phyloP scores from a whole-genome alignment of 2,329 filamentous ascomycete genomes.

The Biscogniauxia marginata region DNA sequence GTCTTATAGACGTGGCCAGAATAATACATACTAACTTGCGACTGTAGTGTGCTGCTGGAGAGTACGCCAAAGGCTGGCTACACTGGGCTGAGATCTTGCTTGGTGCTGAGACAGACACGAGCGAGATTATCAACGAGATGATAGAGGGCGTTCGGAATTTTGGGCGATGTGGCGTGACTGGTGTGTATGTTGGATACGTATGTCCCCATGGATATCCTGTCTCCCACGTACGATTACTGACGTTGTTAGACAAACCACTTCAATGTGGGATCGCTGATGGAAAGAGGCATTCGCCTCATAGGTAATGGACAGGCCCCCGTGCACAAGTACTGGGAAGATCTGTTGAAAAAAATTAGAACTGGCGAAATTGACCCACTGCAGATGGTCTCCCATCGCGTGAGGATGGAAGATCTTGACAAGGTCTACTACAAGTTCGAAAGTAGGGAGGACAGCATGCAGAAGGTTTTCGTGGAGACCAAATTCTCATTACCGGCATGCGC shows the following conservation, averaged over 20 bases:
- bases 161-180: conserved; percentile 75
- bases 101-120: conserved; percentile 81
- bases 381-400: conserved; percentile 79
- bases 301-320: conserved; percentile 69
- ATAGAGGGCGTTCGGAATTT: conserved; percentile 70
- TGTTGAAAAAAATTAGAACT: conserved; percentile 66
- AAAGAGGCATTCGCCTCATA: conserved; percentile 78
- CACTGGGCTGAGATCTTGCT: conserved; percentile 57
- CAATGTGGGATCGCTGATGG: conserved; percentile 81
- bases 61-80: conserved; percentile 61
- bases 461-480: conserved; percentile 67
- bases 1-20: background rate
- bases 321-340: conserved; percentile 78
- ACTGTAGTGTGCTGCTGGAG: conserved; percentile 60
- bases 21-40: conserved; percentile 36
- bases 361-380: conserved; percentile 71
- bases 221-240: background rate
- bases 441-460: conserved; percentile 71
- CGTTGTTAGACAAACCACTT: conserved; percentile 68
- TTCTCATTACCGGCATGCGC: conserved; percentile 48
- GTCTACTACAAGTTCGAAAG: conserved; percentile 63
- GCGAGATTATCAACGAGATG: conserved; percentile 79
- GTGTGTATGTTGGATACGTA: conserved; percentile 62
- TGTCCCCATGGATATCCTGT: conserved; percentile 28
- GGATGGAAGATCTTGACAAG: conserved; percentile 69